Evolutionary conservation across 306 rosid genomes (phyloP), one percentile per base, ranked within the genome.

Genomic region (Senna siamea): DNA sequence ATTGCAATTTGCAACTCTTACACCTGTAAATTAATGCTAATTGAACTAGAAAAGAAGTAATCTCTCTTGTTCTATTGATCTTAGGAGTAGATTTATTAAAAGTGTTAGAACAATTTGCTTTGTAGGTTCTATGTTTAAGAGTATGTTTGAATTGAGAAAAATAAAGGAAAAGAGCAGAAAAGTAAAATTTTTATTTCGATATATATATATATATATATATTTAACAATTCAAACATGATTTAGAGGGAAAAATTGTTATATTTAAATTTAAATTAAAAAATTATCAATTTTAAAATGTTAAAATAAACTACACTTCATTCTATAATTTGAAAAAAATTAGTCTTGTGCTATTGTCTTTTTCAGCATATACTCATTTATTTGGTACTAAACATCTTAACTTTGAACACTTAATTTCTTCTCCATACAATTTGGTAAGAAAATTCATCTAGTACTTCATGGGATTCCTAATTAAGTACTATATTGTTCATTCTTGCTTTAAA

Each of bases 1-100:
- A 34, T 15, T 60, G 26, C 47, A 41, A 7, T 13, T 59, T 53
- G 76, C 80, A 54, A 50, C 78, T 55, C 68, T 23, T 46, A 41
- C 59, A 67, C 75, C 40, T 81, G 83, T 83, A 73, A 79, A 77
- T 68, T 43, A 55, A 18, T 72, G 43, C 43, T 56, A 15, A 63
- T 26, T 50, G 52, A 63, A 56, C n/a, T 35, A 35, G 28, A 35
- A 46, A 18, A 18, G 57, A 47, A 48, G 58, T 23, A 52, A 44
- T 57, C 37, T 67, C 9, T 57, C 43, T 46, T 41, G 47, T 41
- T 41, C 14, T 10, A 10, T 41, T 41, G 55, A 17, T 50, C 30
- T 26, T 26, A 26, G 30, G 30, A 26, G 30, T 26, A 26, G 30
- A 26, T 26, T 26, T 26, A 26, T 26, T 8, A 6, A 1, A 51